phyloP scores from a whole-genome alignment of 768 basidiomycete species.

The Hypholoma fasciculare region DNA sequence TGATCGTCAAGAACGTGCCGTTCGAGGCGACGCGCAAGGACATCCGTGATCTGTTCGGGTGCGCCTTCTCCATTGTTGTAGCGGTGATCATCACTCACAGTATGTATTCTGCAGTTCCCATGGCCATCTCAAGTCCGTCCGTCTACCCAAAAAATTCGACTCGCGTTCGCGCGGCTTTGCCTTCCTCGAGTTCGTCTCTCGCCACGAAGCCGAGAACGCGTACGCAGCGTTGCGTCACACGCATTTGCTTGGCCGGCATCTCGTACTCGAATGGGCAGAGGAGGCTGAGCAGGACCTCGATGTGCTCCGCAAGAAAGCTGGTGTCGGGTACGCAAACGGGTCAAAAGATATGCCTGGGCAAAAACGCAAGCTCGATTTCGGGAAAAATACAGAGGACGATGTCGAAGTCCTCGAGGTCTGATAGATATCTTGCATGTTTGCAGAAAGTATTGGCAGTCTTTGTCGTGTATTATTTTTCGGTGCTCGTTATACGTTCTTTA shows the following conservation, averaged over 20 bases:
- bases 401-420: constrained; percentile 32
- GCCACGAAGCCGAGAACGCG: constrained; percentile 88
- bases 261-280: constrained; percentile 94
- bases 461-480: background rate
- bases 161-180: constrained; percentile 91
- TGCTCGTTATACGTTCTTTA: background rate
- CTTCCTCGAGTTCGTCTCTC: constrained; percentile 91
- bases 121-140: constrained; percentile 91
- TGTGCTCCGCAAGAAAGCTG: constrained; percentile 73
- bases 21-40: constrained; percentile 97
- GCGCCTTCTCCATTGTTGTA: constrained; percentile 26
- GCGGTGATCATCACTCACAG: background rate
- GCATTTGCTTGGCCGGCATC: constrained; percentile 92
- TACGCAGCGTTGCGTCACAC: constrained; percentile 88
- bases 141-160: constrained; percentile 91
- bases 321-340: constrained; percentile 66
- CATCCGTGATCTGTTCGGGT: constrained; percentile 87
- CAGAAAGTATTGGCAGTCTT: background rate
- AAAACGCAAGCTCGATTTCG: constrained; percentile 71
- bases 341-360: constrained; percentile 70
- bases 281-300: constrained; percentile 81
- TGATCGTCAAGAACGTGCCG: constrained; percentile 97
- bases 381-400: constrained; percentile 36
- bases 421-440: background rate
- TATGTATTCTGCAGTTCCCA: constrained; percentile 57